Conservation (phyloP, 2,329 filamentous ascomycete species). For the Chrysoporthe austroafricana region DNA sequence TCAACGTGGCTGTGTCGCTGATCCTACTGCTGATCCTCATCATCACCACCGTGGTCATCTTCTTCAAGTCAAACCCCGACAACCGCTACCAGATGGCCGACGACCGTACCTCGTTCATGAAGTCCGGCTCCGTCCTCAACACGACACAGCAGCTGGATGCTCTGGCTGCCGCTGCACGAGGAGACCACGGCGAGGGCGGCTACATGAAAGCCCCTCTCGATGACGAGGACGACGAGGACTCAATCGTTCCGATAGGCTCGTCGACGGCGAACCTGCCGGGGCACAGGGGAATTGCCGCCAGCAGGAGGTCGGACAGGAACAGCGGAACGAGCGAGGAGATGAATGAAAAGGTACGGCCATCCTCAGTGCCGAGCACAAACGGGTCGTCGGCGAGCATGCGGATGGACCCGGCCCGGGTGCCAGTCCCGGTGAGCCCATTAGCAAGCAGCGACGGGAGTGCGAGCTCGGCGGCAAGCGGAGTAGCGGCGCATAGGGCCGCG, state of each 20-base stretch:
- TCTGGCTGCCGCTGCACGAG: slow-evolving; percentile 78
- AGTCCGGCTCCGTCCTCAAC: slow-evolving; percentile 75
- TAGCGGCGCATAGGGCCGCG: slow-evolving; percentile 42
- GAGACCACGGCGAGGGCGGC: slow-evolving; percentile 65
- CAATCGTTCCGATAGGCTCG: slow-evolving; percentile 52
- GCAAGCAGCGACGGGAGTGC: slow-evolving; percentile 37
- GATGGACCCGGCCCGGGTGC: slow-evolving; percentile 30
- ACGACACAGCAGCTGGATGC: slow-evolving; percentile 79
- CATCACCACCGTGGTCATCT: slow-evolving; percentile 65
- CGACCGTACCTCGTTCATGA: slow-evolving; percentile 88
- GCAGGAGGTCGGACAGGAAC: slow-evolving; percentile 52
- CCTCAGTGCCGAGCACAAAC: slow-evolving; percentile 34
- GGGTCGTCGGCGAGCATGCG: slow-evolving; percentile 31
- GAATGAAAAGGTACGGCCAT: slow-evolving; percentile 30
- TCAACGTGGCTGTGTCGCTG: slow-evolving; percentile 77
- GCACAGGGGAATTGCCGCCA: slow-evolving; percentile 29
- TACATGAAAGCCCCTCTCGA: slow-evolving; percentile 59
- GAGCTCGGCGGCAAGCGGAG: slow-evolving; percentile 44
- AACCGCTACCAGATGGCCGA: slow-evolving; percentile 89
- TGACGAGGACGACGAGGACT: slow-evolving; percentile 74
- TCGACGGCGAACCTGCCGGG: slow-evolving; percentile 22
- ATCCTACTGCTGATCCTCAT: slow-evolving; percentile 79
- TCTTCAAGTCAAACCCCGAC: slow-evolving; percentile 85
- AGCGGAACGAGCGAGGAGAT: slow-evolving; percentile 44
- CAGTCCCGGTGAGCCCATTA: slow-evolving; percentile 34